These are phyloP conservation scores for Brassica rapa DNA, from an alignment of 345 rosid genomes.

Conservation along the genomic window DNA sequence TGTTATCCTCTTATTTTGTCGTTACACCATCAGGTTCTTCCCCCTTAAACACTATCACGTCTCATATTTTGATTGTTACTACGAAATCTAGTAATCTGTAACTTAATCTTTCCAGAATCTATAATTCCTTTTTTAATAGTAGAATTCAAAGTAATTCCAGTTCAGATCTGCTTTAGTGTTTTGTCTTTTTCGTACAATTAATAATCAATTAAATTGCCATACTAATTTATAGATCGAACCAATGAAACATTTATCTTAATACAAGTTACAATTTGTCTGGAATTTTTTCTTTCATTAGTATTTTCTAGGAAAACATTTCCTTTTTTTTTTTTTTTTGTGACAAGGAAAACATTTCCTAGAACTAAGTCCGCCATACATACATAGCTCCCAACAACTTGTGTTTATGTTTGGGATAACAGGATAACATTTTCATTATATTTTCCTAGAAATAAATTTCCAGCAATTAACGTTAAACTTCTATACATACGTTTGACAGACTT, in stretches of 20 bases:
- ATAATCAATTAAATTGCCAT: neutral
- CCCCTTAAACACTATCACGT: constrained; percentile 25
- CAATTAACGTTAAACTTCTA: neutral
- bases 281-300: neutral
- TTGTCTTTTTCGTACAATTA: neutral
- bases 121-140: neutral
- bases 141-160: constrained; percentile 14
- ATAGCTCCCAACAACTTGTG: neutral
- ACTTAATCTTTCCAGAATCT: constrained; percentile 14
- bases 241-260: neutral
- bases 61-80: constrained; percentile 12
- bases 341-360: neutral
- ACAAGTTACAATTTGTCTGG: neutral
- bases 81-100: constrained; percentile 12
- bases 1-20: constrained; percentile 34
- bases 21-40: constrained; percentile 32
- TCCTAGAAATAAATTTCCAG: neutral
- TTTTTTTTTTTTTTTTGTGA: no score
- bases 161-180: constrained; percentile 19
- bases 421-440: neutral
- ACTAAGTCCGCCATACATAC: neutral
- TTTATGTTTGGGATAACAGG: neutral
- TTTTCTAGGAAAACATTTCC: neutral
- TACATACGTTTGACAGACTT: neutral
- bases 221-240: constrained; percentile 4